These are phyloP conservation scores for Ustilago cynodontis DNA, from an alignment of 1,284 basidiomycete genomes.

Conservation along the genomic window DNA sequence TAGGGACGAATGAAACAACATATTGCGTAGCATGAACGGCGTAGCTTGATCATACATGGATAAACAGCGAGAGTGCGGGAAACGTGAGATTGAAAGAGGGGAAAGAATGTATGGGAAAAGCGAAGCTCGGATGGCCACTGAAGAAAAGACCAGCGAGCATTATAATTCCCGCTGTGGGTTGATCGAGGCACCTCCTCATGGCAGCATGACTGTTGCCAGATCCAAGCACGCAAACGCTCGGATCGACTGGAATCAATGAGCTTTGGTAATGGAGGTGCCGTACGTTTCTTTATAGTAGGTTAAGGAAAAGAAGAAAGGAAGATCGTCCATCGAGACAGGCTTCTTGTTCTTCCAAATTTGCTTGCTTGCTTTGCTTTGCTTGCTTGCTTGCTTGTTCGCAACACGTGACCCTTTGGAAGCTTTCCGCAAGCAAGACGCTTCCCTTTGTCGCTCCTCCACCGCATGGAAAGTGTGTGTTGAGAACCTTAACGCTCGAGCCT, in stretches of 20 bases:
- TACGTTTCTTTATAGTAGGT: constrained; percentile 58
- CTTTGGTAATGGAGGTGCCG: constrained; percentile 53
- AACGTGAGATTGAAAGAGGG: no score
- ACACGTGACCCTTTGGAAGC: constrained; percentile 20
- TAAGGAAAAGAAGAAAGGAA: constrained; percentile 39
- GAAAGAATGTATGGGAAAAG: constrained; percentile 46
- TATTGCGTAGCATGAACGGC: not conserved
- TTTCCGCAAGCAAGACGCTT: not conserved
- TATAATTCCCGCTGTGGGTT: constrained; percentile 45
- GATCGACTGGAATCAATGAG: constrained; percentile 40
- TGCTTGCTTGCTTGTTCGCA: not conserved
- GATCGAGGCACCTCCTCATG: constrained; percentile 50
- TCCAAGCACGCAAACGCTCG: constrained; percentile 50
- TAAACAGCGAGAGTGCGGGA: no score
- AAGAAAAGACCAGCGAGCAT: constrained; percentile 46
- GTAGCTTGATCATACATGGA: not conserved
- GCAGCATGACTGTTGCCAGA: constrained; percentile 41
- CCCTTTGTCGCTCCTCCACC: not conserved
- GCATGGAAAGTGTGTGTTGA: not conserved
- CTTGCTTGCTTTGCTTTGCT: not conserved
- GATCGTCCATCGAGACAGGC: not conserved
- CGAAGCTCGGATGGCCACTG: constrained; percentile 50
- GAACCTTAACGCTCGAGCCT: constrained; percentile 11
- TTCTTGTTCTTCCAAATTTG: constrained; percentile 7
- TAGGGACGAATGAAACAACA: no score